Evolutionary conservation across 1,139 yeast species (phyloP).

Genomic region (Suhomyces maxii): DNA sequence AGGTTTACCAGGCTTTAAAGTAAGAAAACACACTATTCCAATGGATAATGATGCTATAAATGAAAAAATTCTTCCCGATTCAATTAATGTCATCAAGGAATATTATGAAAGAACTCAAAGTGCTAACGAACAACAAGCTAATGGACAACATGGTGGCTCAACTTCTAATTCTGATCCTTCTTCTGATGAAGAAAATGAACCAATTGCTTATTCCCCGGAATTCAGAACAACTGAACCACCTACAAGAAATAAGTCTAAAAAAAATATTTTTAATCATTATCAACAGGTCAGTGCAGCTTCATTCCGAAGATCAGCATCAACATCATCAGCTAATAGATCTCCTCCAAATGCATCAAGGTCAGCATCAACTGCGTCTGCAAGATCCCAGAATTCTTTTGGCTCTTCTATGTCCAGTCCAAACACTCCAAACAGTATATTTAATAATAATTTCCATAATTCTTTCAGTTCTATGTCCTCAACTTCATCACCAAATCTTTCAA

Average conservation of each 20-base stretch:
- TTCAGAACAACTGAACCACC: conserved; percentile 5
- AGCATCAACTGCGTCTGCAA: not conserved
- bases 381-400: conserved; percentile 4
- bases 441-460: conserved; percentile 7
- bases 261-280: conserved; percentile 24
- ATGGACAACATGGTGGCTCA: conserved; percentile 6
- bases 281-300: conserved; percentile 18
- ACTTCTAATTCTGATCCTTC: not conserved
- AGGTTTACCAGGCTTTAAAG: conserved; percentile 24
- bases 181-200: conserved; percentile 7
- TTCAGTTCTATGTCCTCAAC: conserved; percentile 5
- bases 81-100: conserved; percentile 16
- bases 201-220: conserved; percentile 4
- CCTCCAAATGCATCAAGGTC: not conserved
- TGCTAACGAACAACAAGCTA: conserved; percentile 4
- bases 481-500: conserved; percentile 6
- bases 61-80: conserved; percentile 17
- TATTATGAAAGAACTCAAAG: conserved; percentile 8
- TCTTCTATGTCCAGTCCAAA: conserved; percentile 4
- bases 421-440: conserved; percentile 8
- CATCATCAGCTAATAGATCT: not conserved
- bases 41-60: conserved; percentile 16
- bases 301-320: conserved; percentile 6
- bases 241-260: conserved; percentile 18
- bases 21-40: conserved; percentile 1